Evolutionary conservation across 2,329 filamentous ascomycete genomes (phyloP).

Genomic region (Fusarium sp.): DNA sequence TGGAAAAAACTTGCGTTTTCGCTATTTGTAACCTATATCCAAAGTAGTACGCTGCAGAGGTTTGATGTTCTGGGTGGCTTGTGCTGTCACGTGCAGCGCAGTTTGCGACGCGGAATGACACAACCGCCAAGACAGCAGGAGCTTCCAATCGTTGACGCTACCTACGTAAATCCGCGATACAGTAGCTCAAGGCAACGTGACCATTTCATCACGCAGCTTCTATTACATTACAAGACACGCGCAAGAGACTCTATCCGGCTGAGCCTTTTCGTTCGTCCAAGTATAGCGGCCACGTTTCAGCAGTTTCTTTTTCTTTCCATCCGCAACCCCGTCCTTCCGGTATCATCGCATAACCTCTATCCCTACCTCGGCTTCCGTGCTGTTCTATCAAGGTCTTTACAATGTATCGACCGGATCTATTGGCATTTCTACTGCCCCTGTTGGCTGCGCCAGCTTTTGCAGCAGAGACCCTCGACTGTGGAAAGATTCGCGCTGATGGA

Average conservation of each 20-base stretch:
- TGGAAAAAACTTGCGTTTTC: not conserved
- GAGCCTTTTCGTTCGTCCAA: conserved; percentile 2
- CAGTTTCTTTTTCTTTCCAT: conserved; percentile 13
- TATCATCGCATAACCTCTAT: conserved; percentile 6
- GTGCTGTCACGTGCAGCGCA: conserved; percentile 48
- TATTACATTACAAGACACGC: conserved; percentile 15
- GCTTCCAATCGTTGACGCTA: conserved; percentile 41
- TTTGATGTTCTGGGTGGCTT: not conserved
- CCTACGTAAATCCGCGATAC: conserved; percentile 35
- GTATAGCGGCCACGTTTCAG: not conserved
- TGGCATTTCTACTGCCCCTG: conserved; percentile 53
- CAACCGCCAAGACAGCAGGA: conserved; percentile 44
- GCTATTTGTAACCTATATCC: not conserved
- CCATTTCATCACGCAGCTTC: conserved; percentile 42
- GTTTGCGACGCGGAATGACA: conserved; percentile 48
- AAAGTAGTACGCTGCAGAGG: not conserved
- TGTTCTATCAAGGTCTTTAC: conserved; percentile 29
- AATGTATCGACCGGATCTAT: conserved; percentile 57
- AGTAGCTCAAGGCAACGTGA: conserved; percentile 48
- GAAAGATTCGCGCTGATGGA: conserved; percentile 68
- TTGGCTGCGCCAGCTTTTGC: conserved; percentile 54
- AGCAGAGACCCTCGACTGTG: conserved; percentile 69
- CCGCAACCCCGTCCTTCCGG: conserved; percentile 7
- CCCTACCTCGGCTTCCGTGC: conserved; percentile 9
- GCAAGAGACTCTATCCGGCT: conserved; percentile 5